Base-by-base conservation (phyloP, 257 asterid species). In the Nyctanthes arbortristis region DNA sequence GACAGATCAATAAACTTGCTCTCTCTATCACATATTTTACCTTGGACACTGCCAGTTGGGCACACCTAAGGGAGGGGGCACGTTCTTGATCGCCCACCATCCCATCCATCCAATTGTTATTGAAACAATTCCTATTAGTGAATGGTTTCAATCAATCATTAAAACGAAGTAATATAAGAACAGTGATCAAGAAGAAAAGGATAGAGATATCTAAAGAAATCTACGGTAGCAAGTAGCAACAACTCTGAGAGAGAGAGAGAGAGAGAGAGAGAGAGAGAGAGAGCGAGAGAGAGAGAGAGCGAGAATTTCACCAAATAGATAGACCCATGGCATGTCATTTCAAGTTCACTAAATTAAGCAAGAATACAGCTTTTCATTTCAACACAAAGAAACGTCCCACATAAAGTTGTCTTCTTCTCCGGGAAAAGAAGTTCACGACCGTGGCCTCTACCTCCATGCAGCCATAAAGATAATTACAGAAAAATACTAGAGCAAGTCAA, bases 401-500 rank as follows among this genome's bases (percentile, higher is more conserved):
- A n/a, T n/a, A n/a, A n/a, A n/a, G n/a, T n/a, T n/a, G n/a, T n/a
- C n/a, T n/a, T n/a, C n/a, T n/a, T n/a, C n/a, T n/a, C n/a, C n/a
- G n/a, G n/a, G n/a, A n/a, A n/a, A n/a, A n/a, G n/a, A n/a, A n/a
- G n/a, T n/a, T n/a, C n/a, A n/a, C n/a, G n/a, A n/a, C n/a, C n/a
- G n/a, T n/a, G n/a, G n/a, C n/a, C n/a, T n/a, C n/a, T n/a, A n/a
- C n/a, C n/a, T n/a, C n/a, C n/a, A n/a, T n/a, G n/a, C n/a, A n/a
- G n/a, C n/a, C n/a, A n/a, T n/a, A n/a, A n/a, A n/a, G n/a, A n/a
- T n/a, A n/a, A n/a, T 29, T 13, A 32, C 7, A 5, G 18, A 67
- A 45, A 32, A 22, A 60, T 52, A 59, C 63, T 75, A 36, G 75
- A 39, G 45, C 66, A 69, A 82, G 74, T 12, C 36, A 78, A 52